phyloP scores from a whole-genome alignment of 2,329 filamentous ascomycete genomes.

The Penicillium sclerotiorum region DNA sequence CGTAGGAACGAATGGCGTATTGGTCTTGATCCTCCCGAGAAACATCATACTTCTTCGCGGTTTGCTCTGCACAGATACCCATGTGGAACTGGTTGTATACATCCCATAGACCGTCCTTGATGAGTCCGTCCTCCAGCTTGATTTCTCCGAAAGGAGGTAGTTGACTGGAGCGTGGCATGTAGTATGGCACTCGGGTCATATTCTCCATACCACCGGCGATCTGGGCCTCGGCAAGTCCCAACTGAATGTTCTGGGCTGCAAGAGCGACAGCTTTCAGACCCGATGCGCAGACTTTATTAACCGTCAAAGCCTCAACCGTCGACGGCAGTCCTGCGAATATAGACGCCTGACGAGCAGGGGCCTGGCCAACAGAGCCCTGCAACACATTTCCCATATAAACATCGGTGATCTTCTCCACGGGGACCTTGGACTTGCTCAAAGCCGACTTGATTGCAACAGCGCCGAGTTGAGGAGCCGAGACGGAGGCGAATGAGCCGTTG shows the following conservation, averaged over 20 bases:
- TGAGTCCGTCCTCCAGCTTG: slow-evolving; percentile 85
- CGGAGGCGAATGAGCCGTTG: slow-evolving; percentile 84
- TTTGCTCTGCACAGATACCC: slow-evolving; percentile 95
- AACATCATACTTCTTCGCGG: slow-evolving; percentile 82
- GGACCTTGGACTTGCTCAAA: slow-evolving; percentile 80
- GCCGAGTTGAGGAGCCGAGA: slow-evolving; percentile 85
- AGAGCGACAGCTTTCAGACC: slow-evolving; percentile 90
- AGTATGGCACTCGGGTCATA: slow-evolving; percentile 94
- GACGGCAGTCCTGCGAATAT: slow-evolving; percentile 84
- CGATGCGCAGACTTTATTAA: slow-evolving; percentile 98
- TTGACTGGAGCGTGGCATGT: slow-evolving; percentile 77
- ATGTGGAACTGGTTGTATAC: slow-evolving; percentile 98
- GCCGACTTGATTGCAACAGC: slow-evolving; percentile 91
- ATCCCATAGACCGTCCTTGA: slow-evolving; percentile 94
- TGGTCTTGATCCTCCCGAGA: slow-evolving; percentile 85
- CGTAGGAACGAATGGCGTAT: slow-evolving; percentile 87
- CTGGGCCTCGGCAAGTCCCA: slow-evolving; percentile 84
- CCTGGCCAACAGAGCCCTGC: slow-evolving; percentile 79
- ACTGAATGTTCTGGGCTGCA: slow-evolving; percentile 91
- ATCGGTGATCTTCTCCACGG: slow-evolving; percentile 77
- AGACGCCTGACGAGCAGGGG: slow-evolving; percentile 85
- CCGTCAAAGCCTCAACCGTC: slow-evolving; percentile 83
- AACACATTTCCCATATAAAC: slow-evolving; percentile 99
- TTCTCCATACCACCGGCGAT: slow-evolving; percentile 97
- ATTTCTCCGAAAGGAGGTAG: slow-evolving; percentile 85